Conservation (phyloP, 768 basidiomycete genomes). For the Artomyces pyxidatus region DNA sequence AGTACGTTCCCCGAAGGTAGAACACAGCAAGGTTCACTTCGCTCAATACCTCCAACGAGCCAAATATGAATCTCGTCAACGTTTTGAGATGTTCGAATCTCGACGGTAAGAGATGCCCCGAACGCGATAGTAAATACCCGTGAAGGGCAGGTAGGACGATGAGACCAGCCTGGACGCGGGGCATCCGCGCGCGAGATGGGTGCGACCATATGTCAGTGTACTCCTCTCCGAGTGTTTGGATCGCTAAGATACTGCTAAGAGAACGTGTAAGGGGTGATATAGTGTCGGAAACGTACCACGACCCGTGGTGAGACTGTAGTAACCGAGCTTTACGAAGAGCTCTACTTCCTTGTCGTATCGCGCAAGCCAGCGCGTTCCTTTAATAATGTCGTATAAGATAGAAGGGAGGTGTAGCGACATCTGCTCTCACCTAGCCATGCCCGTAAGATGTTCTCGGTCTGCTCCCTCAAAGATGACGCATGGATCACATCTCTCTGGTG, state of each 20-base stretch:
- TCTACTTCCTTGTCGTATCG: slow-evolving; percentile 81
- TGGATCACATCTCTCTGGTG: slow-evolving; percentile 81
- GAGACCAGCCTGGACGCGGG: slow-evolving; percentile 38
- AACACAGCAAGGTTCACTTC: slow-evolving; percentile 78
- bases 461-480: slow-evolving; percentile 64
- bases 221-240: slow-evolving; percentile 85
- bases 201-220: slow-evolving; percentile 74
- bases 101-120: slow-evolving; percentile 30
- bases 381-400: too few species aligned
- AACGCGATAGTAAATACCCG: slow-evolving; percentile 49
- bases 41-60: slow-evolving; percentile 42
- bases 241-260: slow-evolving; percentile 35
- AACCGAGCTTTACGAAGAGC: slow-evolving; percentile 54
- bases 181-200: slow-evolving; percentile 36
- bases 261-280: background rate
- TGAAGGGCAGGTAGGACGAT: slow-evolving; percentile 63
- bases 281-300: slow-evolving; percentile 40
- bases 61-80: slow-evolving; percentile 34
- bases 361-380: slow-evolving; percentile 74
- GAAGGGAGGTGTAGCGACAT: slow-evolving; percentile 7
- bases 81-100: slow-evolving; percentile 28
- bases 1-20: slow-evolving; percentile 75
- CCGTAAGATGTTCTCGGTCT: slow-evolving; percentile 64
- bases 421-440: slow-evolving; percentile 66
- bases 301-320: slow-evolving; percentile 69